Base-by-base conservation (phyloP, 345 rosid species). In the Eutrema yunnanense region DNA sequence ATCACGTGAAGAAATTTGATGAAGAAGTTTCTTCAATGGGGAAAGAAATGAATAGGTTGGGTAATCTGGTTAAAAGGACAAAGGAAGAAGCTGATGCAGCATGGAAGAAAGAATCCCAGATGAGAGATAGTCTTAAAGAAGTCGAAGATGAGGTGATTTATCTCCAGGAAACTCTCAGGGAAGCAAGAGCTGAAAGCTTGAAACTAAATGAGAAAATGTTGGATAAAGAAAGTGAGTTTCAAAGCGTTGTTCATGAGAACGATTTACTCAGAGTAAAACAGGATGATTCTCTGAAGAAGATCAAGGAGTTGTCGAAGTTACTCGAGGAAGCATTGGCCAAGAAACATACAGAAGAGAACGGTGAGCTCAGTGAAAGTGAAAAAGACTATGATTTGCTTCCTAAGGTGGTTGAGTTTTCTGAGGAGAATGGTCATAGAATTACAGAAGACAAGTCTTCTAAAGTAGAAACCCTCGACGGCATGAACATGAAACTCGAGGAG, bases 301-400 rank as follows among this genome's bases (percentile, higher is more conserved):
- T 90, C 22, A 88, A 84, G 73, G 95, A 91, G 71, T 78, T 94
- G 68, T 82, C 97, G 9, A 81, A 80, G 79, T 81, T 85, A 82
- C 92, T 94, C 8, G 95, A 89, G 81, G 97, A 94, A 82, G 92
- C 92, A 62, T 73, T 68, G 73, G 65, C 68, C 12, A 83, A 82
- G 74, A 83, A 67, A 76, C 81, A 84, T 47, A 71, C 38, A 2
- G 88, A 82, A 79, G 97, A 83, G 81, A 88, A 81, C 19, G 84
- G 88, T 44, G 95, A 91, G 77, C 82, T 89, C 29, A 74, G 87
- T 6, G 97, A 89, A 67, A 89, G 89, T 75, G 98, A 91, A 71
- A 89, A 87, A 74, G 98, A 94, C 49, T 88, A 89, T 80, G 97
- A 90, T 81, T 82, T 94, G 83, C 92, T 93, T 48, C 97, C 97